Evolutionary conservation across 192 early-diverging fungal species (phyloP).

Genomic region (Blastocladiella britannica): DNA sequence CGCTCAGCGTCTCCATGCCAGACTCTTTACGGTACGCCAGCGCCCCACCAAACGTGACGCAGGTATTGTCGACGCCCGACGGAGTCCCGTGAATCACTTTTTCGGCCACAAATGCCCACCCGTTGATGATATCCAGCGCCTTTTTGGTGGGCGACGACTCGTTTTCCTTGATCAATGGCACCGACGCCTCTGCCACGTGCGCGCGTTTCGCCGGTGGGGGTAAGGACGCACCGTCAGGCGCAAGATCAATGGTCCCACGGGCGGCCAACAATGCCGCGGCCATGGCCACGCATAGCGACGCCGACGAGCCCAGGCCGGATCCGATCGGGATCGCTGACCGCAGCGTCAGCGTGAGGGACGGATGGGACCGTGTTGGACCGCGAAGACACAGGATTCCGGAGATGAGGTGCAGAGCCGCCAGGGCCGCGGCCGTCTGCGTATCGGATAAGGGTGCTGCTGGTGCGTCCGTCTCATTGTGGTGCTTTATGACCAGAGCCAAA

Average conservation of each 20-base stretch:
- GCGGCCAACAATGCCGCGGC: conserved; percentile 50
- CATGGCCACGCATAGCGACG: conserved; percentile 62
- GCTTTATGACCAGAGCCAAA: too few species aligned
- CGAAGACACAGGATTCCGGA: conserved; percentile 15
- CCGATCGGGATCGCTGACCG: conserved; percentile 69
- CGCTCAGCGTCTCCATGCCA: conserved; percentile 22
- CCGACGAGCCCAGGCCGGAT: conserved; percentile 89
- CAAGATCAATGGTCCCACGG: conserved; percentile 16
- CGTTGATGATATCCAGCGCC: conserved; percentile 39
- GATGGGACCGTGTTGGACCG: conserved; percentile 1
- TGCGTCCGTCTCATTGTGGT: too few species aligned
- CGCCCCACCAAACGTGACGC: conserved; percentile 73
- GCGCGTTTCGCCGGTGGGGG: too few species aligned
- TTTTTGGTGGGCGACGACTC: not conserved
- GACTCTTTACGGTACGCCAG: conserved; percentile 43
- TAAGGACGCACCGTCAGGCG: too few species aligned
- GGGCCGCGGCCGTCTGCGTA: conserved; percentile 15
- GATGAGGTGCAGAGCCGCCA: conserved; percentile 49
- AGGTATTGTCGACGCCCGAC: conserved; percentile 84
- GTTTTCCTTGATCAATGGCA: too few species aligned
- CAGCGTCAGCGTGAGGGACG: conserved; percentile 36
- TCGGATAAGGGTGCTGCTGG: too few species aligned
- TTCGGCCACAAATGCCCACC: conserved; percentile 81
- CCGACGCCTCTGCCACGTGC: too few species aligned
- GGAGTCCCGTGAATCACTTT: conserved; percentile 89